These are phyloP conservation scores for Graphium sp. DNA, from an alignment of 2,329 filamentous ascomycete genomes.

Conservation along the genomic window DNA sequence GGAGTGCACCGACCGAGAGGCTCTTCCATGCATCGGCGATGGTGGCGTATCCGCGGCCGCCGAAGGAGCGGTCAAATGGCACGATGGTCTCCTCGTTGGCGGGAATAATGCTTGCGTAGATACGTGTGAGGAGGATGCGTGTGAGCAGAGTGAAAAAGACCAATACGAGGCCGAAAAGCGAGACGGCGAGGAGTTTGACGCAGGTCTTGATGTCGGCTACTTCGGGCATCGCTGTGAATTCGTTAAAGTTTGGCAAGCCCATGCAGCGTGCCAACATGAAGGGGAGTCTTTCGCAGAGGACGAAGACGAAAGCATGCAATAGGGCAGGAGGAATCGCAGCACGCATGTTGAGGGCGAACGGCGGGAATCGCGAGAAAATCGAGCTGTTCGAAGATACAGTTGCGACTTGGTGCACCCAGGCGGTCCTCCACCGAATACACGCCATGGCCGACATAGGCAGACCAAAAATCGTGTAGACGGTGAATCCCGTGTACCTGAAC, in stretches of 20 bases:
- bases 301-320: slow-evolving; percentile 40
- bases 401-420: slow-evolving; percentile 78
- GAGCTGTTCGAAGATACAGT: no score
- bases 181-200: slow-evolving; percentile 20
- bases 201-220: slow-evolving; percentile 26
- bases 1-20: slow-evolving; percentile 56
- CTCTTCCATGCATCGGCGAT: slow-evolving; percentile 65
- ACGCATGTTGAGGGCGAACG: slow-evolving; percentile 44
- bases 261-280: slow-evolving; percentile 12
- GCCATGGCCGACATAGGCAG: slow-evolving; percentile 33
- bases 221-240: no score
- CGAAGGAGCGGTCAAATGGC: slow-evolving; percentile 77
- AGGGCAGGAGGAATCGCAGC: slow-evolving; percentile 53
- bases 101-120: slow-evolving; percentile 75
- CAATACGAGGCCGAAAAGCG: slow-evolving; percentile 12
- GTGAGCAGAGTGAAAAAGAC: slow-evolving; percentile 25
- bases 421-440: slow-evolving; percentile 51
- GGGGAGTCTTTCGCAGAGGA: slow-evolving; percentile 30
- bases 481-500: slow-evolving; percentile 22
- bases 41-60: slow-evolving; percentile 55
- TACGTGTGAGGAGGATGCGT: slow-evolving; percentile 48
- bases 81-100: slow-evolving; percentile 72
- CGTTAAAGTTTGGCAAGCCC: no score
- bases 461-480: slow-evolving; percentile 36
- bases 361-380: slow-evolving; percentile 55